Percentiles rank a stretch among this genome's conserved stretches.
These are phyloP conservation scores for Pythium scleroteichum DNA, from an alignment of 352 stramenopile genomes.

Conservation along the genomic window DNA sequence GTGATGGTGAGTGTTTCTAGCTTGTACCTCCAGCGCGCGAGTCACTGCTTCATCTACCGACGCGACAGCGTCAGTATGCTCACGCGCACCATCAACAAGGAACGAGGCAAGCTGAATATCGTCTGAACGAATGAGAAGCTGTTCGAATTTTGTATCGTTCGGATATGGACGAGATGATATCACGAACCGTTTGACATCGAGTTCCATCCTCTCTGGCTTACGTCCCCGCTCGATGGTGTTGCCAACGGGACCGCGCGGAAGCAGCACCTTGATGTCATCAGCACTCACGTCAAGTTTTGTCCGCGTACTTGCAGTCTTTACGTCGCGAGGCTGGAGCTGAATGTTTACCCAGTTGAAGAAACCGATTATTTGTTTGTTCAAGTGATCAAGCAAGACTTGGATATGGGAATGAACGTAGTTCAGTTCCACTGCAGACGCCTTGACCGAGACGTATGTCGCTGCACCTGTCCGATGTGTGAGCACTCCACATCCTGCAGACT, in stretches of 20 bases:
- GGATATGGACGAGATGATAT: constrained; percentile 49
- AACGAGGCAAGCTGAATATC: constrained; percentile 47
- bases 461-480: constrained; percentile 48
- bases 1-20: constrained; percentile 20
- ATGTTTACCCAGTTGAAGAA: constrained; percentile 69
- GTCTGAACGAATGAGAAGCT: constrained; percentile 46
- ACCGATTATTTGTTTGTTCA: constrained; percentile 59
- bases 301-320: constrained; percentile 36
- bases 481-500: constrained; percentile 42
- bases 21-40: constrained; percentile 9
- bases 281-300: constrained; percentile 62
- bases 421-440: constrained; percentile 43
- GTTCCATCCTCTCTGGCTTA: constrained; percentile 55
- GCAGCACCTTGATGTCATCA: constrained; percentile 35
- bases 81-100: constrained; percentile 26
- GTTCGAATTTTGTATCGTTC: constrained; percentile 42
- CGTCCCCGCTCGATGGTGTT: constrained; percentile 38
- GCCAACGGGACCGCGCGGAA: constrained; percentile 52
- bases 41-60: constrained; percentile 41
- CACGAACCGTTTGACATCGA: constrained; percentile 44
- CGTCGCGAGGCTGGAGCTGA: constrained; percentile 39
- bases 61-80: constrained; percentile 35
- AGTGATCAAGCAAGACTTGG: constrained; percentile 43
- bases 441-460: constrained; percentile 44
- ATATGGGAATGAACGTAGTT: constrained; percentile 66